These are phyloP conservation scores for Puccinia polysora DNA, from an alignment of 1,284 basidiomycete species.

Conservation along the genomic window DNA sequence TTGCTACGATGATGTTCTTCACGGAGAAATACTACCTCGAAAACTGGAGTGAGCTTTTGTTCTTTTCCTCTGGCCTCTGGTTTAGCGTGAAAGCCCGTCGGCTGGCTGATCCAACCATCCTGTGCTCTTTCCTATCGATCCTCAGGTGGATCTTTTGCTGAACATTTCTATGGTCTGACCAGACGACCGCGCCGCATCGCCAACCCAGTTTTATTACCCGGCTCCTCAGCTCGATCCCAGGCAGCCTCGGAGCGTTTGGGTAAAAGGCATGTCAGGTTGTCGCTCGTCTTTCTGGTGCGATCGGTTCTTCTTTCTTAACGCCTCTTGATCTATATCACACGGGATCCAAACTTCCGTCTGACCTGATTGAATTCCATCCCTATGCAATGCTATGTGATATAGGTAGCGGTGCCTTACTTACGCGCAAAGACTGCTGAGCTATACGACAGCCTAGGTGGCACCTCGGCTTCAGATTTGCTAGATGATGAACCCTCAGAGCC, in stretches of 20 bases:
- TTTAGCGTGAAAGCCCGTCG: neutral
- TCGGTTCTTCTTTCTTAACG: neutral
- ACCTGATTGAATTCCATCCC: too few species aligned
- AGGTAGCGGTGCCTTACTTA: conserved; percentile 85
- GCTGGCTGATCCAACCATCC: neutral
- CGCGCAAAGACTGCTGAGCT: conserved; percentile 82
- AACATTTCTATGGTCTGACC: conserved; percentile 87
- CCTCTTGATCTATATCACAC: too few species aligned
- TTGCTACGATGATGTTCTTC: conserved; percentile 76
- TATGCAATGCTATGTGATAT: neutral
- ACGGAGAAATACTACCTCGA: conserved; percentile 86
- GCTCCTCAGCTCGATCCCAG: conserved; percentile 55
- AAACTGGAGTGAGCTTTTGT: conserved; percentile 63
- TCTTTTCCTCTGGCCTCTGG: neutral
- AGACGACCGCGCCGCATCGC: conserved; percentile 67
- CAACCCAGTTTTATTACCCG: conserved; percentile 54
- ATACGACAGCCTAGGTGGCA: conserved; percentile 85
- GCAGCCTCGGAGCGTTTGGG: conserved; percentile 66
- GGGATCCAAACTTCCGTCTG: too few species aligned
- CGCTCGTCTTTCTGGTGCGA: conserved; percentile 46
- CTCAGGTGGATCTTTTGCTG: conserved; percentile 85
- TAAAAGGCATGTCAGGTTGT: conserved; percentile 59
- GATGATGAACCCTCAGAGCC: conserved; percentile 60
- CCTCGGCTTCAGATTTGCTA: conserved; percentile 64
- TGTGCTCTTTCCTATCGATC: too few species aligned